Percentiles rank a stretch among this genome's conserved stretches.
Evolutionary conservation across 2,329 filamentous ascomycete species (phyloP).

Genomic region (Dactylellina leptospora): DNA sequence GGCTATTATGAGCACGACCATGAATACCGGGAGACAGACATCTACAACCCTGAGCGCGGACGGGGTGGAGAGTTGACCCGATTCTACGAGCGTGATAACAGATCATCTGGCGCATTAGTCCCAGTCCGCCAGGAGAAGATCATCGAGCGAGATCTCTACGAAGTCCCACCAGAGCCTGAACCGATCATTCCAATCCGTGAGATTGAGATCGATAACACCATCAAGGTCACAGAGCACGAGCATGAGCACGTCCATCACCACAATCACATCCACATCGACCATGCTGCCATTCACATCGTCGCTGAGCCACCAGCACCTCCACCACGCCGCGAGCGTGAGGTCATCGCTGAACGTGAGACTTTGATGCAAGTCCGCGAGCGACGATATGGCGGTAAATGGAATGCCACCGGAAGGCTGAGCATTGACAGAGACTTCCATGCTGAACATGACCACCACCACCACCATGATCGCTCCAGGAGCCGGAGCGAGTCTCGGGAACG

Average conservation of each 20-base stretch:
- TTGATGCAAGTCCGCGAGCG: slow-evolving; percentile 43
- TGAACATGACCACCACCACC: slow-evolving; percentile 23
- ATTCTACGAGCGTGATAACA: slow-evolving; percentile 44
- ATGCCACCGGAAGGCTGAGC: slow-evolving; percentile 47
- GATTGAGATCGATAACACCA: slow-evolving; percentile 46
- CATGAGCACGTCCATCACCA: slow-evolving; percentile 52
- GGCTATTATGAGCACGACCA: slow-evolving; percentile 48
- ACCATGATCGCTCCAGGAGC: slow-evolving; percentile 35
- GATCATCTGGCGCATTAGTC: slow-evolving; percentile 40
- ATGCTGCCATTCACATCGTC: slow-evolving; percentile 51
- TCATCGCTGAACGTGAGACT: slow-evolving; percentile 42
- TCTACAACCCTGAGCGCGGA: slow-evolving; percentile 29
- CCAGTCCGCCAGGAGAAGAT: slow-evolving; percentile 52
- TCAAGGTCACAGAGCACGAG: slow-evolving; percentile 52
- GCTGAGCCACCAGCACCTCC: slow-evolving; percentile 43
- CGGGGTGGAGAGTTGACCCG: slow-evolving; percentile 43
- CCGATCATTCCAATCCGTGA: slow-evolving; percentile 51
- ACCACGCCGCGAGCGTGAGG: slow-evolving; percentile 27
- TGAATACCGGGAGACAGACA: slow-evolving; percentile 45
- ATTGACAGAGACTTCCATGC: slow-evolving; percentile 26
- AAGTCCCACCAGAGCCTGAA: slow-evolving; percentile 46
- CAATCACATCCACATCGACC: slow-evolving; percentile 53
- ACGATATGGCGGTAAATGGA: slow-evolving; percentile 51
- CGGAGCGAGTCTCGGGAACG: slow-evolving; percentile 48
- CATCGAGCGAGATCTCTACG: slow-evolving; percentile 52